Conservation (phyloP, 331 rosid species). For the Dryas integrifolia region DNA sequence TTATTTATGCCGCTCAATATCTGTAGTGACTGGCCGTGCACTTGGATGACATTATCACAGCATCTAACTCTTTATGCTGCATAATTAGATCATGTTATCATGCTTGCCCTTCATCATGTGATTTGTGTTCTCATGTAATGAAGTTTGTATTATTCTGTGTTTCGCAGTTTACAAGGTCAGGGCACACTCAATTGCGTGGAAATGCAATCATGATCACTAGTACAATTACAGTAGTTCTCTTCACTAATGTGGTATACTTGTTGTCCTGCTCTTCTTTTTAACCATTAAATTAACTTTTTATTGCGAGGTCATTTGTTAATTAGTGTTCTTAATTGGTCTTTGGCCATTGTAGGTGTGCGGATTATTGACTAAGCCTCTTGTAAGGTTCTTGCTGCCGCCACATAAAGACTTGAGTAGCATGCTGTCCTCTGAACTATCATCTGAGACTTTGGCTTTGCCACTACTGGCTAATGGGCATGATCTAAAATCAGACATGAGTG, state of each 20-base stretch:
- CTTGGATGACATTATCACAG: too few species aligned
- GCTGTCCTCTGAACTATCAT: slow-evolving; percentile 10
- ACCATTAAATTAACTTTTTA: not conserved
- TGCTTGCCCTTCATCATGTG: not conserved
- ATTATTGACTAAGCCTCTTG: slow-evolving; percentile 55
- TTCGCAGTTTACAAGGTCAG: slow-evolving; percentile 58
- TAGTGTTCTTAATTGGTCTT: not conserved
- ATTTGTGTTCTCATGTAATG: slow-evolving; percentile 2
- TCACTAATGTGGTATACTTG: slow-evolving; percentile 55
- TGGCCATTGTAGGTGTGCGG: slow-evolving; percentile 53
- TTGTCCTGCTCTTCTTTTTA: too few species aligned
- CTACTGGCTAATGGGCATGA: slow-evolving; percentile 27
- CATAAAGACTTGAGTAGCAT: slow-evolving; percentile 4
- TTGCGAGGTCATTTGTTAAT: not conserved
- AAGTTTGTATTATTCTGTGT: slow-evolving; percentile 10
- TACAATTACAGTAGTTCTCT: slow-evolving; percentile 60
- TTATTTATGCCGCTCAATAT: not conserved
- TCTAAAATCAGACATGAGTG: slow-evolving; percentile 22
- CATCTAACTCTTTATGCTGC: too few species aligned
- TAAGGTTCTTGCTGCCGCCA: slow-evolving; percentile 42
- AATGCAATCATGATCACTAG: slow-evolving; percentile 69
- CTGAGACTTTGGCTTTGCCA: slow-evolving; percentile 25
- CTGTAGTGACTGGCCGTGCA: too few species aligned
- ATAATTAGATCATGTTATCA: too few species aligned
- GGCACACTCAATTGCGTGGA: slow-evolving; percentile 52